These are phyloP conservation scores for Cyclaneusma minus DNA, from an alignment of 2,329 filamentous ascomycete species.

Conservation along the genomic window DNA sequence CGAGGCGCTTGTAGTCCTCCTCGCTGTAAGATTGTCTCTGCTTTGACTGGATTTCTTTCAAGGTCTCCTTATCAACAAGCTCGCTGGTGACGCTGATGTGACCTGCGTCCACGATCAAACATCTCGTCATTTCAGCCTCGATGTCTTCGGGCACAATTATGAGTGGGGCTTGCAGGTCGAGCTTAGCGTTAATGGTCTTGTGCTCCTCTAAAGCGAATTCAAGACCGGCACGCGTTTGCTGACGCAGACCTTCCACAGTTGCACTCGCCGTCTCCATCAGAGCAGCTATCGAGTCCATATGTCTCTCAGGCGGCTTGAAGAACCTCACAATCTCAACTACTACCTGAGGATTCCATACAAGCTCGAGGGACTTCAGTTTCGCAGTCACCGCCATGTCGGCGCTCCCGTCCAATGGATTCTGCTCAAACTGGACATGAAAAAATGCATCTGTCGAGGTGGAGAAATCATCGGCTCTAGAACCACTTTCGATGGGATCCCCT, in stretches of 20 bases:
- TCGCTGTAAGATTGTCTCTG: conserved; percentile 78
- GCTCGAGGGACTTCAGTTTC: conserved; percentile 87
- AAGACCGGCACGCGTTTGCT: conserved; percentile 88
- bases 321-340: conserved; percentile 84
- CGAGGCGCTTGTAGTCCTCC: conserved; percentile 73
- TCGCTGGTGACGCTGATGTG: conserved; percentile 91
- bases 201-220: conserved; percentile 96
- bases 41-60: conserved; percentile 82
- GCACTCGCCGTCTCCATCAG: conserved; percentile 92
- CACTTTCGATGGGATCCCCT: conserved; percentile 22
- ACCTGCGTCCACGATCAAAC: conserved; percentile 88
- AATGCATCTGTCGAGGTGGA: conserved; percentile 67
- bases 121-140: conserved; percentile 63
- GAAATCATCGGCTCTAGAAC: conserved; percentile 24
- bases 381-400: conserved; percentile 82
- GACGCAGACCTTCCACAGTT: conserved; percentile 84
- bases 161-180: conserved; percentile 88
- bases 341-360: conserved; percentile 94
- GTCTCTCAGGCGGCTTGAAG: conserved; percentile 88
- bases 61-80: conserved; percentile 77
- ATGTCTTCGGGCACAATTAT: conserved; percentile 96
- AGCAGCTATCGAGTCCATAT: conserved; percentile 96
- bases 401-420: conserved; percentile 84
- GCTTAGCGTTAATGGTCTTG: conserved; percentile 91
- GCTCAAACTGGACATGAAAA: conserved; percentile 84